phyloP scores from a whole-genome alignment of 768 basidiomycete genomes.

The Lactarius deliciosus region DNA sequence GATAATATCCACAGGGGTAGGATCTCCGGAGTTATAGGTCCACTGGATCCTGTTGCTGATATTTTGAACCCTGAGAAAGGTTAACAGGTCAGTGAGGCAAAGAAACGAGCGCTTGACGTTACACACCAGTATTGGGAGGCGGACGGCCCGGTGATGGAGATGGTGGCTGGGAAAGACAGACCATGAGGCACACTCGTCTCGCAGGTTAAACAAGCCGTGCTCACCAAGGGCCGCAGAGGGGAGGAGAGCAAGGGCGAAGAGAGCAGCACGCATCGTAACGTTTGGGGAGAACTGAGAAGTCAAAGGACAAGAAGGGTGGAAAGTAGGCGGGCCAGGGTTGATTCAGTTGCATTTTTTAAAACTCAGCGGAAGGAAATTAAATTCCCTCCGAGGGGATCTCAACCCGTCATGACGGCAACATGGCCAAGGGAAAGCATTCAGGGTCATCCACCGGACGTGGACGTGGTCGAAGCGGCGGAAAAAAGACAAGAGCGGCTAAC shows the following conservation, averaged over 20 bases:
- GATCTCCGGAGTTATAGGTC: slow-evolving; percentile 37
- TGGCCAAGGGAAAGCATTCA: slow-evolving; percentile 18
- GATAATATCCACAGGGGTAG: slow-evolving; percentile 36
- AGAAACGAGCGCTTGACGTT: not conserved
- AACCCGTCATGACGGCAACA: slow-evolving; percentile 13
- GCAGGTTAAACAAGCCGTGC: not conserved
- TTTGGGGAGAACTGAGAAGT: slow-evolving; percentile 10
- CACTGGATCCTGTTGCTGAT: slow-evolving; percentile 39
- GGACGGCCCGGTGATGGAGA: slow-evolving; percentile 37
- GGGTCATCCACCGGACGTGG: slow-evolving; percentile 9
- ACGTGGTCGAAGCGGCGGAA: slow-evolving; percentile 1
- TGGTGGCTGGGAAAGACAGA: slow-evolving; percentile 30
- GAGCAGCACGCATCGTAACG: slow-evolving; percentile 35
- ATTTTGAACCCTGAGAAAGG: slow-evolving; percentile 38
- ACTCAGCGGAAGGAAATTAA: slow-evolving; percentile 13
- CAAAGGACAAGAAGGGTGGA: not conserved
- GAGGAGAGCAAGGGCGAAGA: slow-evolving; percentile 33
- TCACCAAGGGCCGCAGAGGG: slow-evolving; percentile 33
- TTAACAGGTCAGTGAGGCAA: not conserved
- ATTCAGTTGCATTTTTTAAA: slow-evolving; percentile 10
- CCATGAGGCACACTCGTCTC: not conserved
- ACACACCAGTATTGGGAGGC: slow-evolving; percentile 36
- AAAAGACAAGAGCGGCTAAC: slow-evolving; percentile 2
- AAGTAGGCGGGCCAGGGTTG: not conserved
- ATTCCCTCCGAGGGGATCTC: slow-evolving; percentile 3